A percentile compares a stretch with the other conserved stretches of the same genome.
Conservation (phyloP, 202 grass and related monocot genomes). For the Digitaria exilis region DNA sequence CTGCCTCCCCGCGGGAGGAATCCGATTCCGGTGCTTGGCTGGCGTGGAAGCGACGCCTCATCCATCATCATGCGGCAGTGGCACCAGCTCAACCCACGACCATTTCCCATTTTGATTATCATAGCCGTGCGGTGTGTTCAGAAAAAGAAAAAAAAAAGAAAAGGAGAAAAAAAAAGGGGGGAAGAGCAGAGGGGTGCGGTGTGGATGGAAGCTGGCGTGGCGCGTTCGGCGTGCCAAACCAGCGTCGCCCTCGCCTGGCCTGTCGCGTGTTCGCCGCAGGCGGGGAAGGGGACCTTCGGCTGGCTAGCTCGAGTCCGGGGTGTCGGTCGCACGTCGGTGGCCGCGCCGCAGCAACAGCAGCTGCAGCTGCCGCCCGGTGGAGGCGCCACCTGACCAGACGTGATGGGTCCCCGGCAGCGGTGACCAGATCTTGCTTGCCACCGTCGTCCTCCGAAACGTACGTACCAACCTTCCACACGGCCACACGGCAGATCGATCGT, state of each 20-base stretch:
- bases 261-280: not conserved
- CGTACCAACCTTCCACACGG: not conserved
- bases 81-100: not conserved
- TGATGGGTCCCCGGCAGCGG: not conserved
- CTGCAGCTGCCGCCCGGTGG: not conserved
- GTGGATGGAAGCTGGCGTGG: not conserved
- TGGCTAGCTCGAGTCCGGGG: no score
- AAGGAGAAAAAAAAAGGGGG: not conserved
- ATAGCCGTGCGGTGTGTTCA: no score
- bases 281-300: no score
- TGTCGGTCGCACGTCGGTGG: conserved; percentile 16
- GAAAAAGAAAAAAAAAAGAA: not conserved
- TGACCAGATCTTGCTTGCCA: not conserved
- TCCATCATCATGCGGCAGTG: not conserved
- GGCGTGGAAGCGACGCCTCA: conserved; percentile 54
- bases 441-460: no score
- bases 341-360: not conserved
- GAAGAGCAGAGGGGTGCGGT: no score
- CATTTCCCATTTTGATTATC: not conserved
- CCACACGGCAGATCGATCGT: not conserved
- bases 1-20: conserved; percentile 9
- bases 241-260: not conserved
- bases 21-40: conserved; percentile 24
- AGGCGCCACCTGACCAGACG: not conserved
- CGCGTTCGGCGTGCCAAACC: not conserved